Evolutionary conservation across 1,139 yeast genomes (phyloP).

Genomic region (Zygoascus hellenicus): DNA sequence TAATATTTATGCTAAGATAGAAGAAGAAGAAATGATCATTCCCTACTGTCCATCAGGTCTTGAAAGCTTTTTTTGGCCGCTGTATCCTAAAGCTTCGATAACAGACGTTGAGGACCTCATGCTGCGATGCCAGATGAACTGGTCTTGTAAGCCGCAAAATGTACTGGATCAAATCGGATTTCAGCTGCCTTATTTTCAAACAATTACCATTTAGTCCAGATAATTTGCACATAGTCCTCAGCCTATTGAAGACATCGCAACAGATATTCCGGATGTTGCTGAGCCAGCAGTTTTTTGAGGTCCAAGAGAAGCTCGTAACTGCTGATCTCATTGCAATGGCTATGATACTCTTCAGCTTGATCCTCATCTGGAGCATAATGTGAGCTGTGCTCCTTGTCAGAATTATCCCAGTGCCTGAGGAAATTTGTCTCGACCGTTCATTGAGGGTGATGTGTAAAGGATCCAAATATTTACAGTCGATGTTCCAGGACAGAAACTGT

Average conservation of each 20-base stretch:
- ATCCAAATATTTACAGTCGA: slow-evolving; percentile 15
- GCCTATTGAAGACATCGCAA: slow-evolving; percentile 1
- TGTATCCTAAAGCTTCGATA: background rate
- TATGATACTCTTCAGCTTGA: background rate
- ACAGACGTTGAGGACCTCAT: background rate
- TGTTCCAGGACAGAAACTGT: slow-evolving; percentile 15
- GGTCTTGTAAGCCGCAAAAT: background rate
- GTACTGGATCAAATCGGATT: background rate
- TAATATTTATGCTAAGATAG: background rate
- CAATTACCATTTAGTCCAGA: background rate
- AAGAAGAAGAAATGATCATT: slow-evolving; percentile 3
- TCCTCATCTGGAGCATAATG: background rate
- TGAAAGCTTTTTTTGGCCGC: background rate
- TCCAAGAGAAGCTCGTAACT: slow-evolving; percentile 3
- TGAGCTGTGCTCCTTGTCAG: background rate
- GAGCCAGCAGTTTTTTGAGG: slow-evolving; percentile 6
- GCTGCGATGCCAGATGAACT: background rate
- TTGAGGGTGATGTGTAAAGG: slow-evolving; percentile 9
- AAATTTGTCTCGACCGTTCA: background rate
- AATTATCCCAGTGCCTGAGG: slow-evolving; percentile 1
- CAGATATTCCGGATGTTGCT: background rate
- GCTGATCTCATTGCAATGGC: background rate
- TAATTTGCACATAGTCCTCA: slow-evolving; percentile 2
- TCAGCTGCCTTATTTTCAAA: background rate
- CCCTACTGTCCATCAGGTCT: background rate